Base-by-base conservation (phyloP, 306 rosid species). In the Quercus cerris region DNA sequence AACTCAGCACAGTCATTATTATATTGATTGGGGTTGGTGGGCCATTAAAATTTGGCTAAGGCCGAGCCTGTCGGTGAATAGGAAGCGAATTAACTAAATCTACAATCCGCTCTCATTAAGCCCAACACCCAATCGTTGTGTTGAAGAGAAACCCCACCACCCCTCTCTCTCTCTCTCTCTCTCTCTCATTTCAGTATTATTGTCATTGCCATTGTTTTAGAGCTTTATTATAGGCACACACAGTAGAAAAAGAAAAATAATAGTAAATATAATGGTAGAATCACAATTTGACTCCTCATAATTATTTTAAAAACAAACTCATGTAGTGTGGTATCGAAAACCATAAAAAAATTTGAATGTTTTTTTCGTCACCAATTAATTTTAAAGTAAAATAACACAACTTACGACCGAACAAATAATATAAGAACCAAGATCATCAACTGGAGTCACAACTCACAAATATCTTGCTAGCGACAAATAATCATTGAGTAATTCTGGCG, bases 51-150 rank as follows among this genome's bases (percentile, higher is more conserved):
- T 3, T 49, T 49, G 91, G 57, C 82, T 88, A 81, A 49, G n/a
- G 23, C 20, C 57, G 66, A 19, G 19, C 51, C 72, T 90, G 94
- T 87, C 87, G 91, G 91, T 81, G 74, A 82, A 81, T 77, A 81
- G 90, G 94, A 84, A 70, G 83, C 90, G 85, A 82, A 70, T 79
- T 28, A 67, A 75, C 78, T n/a, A 46, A 7, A 10, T 70, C 58
- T 51, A 52, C 80, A 30, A 17, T 69, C 54, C 73, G 74, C 52
- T 56, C 70, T 74, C 74, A 52, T 20, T 35, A 73, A 55, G 44
- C 72, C 58, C 78, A 74, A 74, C 67, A 68, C n/a, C n/a, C 17
- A 66, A 66, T 66, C 23, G 22, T 30, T 20, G 44, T 17, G 46
- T 17, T 15, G 5, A 15, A n/a, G 44, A 9, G 20, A 11, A 14